These are phyloP conservation scores for Moricandia arvensis DNA, from an alignment of 345 rosid genomes.

Conservation along the genomic window DNA sequence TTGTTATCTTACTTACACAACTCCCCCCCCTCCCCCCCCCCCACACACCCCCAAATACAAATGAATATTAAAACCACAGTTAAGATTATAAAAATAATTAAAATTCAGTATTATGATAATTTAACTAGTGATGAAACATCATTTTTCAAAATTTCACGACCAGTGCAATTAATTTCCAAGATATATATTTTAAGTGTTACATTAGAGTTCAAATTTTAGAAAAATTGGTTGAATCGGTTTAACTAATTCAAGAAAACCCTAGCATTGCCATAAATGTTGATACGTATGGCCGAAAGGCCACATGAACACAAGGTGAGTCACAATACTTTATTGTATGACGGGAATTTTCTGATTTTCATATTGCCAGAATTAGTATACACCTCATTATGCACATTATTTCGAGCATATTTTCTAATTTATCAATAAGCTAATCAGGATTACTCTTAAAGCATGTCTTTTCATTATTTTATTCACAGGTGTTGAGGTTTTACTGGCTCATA, in stretches of 20 bases:
- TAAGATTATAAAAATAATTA: neutral
- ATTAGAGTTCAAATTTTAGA: neutral
- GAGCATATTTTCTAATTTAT: constrained; percentile 17
- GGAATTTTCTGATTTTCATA: constrained; percentile 38
- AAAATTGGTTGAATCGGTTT: neutral
- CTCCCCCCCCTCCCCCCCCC: neutral
- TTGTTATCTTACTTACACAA: constrained; percentile 15
- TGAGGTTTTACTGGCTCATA: constrained; percentile 18
- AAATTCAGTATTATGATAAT: neutral
- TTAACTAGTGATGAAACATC: neutral
- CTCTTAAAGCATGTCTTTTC: constrained; percentile 25
- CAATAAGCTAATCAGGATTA: constrained; percentile 1
- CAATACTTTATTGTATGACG: constrained; percentile 37
- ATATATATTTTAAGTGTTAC: neutral
- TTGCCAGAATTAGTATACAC: constrained; percentile 47
- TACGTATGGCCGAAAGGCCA: constrained; percentile 36
- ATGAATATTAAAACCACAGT: neutral
- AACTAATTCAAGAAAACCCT: constrained; percentile 21
- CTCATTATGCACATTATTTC: constrained; percentile 37
- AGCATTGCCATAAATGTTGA: constrained; percentile 37
- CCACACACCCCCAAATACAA: neutral
- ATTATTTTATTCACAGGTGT: constrained; percentile 32
- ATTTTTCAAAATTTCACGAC: neutral
- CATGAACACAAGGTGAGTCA: constrained; percentile 29
- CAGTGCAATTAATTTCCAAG: neutral